Conservation (phyloP, 768 basidiomycete species). For the Boletus tylopilopsis region DNA sequence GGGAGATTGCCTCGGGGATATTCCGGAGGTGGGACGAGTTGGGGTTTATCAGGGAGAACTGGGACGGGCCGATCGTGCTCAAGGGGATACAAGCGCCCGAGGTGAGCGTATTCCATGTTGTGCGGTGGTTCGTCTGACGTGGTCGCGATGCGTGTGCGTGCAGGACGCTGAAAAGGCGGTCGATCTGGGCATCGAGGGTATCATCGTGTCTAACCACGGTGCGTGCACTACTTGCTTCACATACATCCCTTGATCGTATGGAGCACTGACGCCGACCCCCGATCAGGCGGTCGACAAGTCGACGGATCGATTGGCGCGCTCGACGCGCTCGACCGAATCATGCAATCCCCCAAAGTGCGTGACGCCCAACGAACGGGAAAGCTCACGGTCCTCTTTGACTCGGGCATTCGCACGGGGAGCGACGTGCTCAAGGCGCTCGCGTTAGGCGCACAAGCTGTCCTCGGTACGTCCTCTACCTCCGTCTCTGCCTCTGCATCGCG, state of each 20-base stretch:
- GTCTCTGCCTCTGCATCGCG: too few relatives aligned
- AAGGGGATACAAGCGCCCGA: conserved; percentile 40
- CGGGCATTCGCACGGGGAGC: conserved; percentile 50
- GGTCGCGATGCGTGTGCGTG: too few relatives aligned
- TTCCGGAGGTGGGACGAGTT: conserved; percentile 47
- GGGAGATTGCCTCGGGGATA: conserved; percentile 36
- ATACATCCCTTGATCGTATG: too few relatives aligned
- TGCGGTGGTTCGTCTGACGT: too few relatives aligned
- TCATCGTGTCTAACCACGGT: conserved; percentile 83
- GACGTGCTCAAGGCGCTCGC: conserved; percentile 56
- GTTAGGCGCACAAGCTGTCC: conserved; percentile 51
- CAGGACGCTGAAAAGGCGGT: conserved; percentile 55
- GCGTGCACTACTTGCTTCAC: too few relatives aligned
- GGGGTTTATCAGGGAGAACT: conserved; percentile 39
- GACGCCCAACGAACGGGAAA: conserved; percentile 56
- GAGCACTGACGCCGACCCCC: background rate
- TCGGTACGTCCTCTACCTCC: conserved; percentile 29
- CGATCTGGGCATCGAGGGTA: conserved; percentile 62
- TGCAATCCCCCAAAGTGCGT: conserved; percentile 54
- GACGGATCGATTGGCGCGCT: conserved; percentile 78
- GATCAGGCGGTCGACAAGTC: conserved; percentile 65
- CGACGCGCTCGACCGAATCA: conserved; percentile 65
- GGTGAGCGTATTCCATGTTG: background rate
- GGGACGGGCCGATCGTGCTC: conserved; percentile 47
- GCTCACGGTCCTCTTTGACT: conserved; percentile 68